These are phyloP conservation scores for Trichoderma endophyticum DNA, from an alignment of 2,329 filamentous ascomycete genomes.

Conservation along the genomic window DNA sequence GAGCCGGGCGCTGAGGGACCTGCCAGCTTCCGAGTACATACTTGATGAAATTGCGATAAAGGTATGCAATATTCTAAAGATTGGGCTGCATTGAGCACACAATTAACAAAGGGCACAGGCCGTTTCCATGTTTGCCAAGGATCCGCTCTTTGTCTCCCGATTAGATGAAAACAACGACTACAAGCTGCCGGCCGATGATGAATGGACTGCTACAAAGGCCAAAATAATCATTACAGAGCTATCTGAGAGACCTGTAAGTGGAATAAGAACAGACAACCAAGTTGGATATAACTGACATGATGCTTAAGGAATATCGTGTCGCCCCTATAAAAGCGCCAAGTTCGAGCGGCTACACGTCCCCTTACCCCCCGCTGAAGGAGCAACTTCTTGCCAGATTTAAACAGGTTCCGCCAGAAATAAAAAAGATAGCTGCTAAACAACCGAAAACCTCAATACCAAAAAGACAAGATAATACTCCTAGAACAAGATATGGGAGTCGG, in stretches of 20 bases:
- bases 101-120: conserved; percentile 22
- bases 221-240: conserved; percentile 25
- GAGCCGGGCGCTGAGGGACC: conserved; percentile 23
- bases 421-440: background rate
- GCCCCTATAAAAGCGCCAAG: background rate
- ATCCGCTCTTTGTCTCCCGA: conserved; percentile 25
- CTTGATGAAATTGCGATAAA: conserved; percentile 30
- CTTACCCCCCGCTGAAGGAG: background rate
- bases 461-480: background rate
- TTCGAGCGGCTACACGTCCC: background rate
- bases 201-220: conserved; percentile 21
- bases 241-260: conserved; percentile 23
- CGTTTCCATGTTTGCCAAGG: conserved; percentile 26
- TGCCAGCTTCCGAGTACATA: conserved; percentile 26
- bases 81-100: background rate
- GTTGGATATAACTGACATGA: background rate
- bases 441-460: background rate
- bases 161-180: conserved; percentile 24
- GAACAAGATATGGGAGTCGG: background rate
- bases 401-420: background rate
- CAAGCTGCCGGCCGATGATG: conserved; percentile 22
- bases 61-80: conserved; percentile 25
- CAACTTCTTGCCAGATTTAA: background rate
- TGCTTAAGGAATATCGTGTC: background rate
- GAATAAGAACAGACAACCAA: too few relatives aligned